These are phyloP conservation scores for Exophiala sideris DNA, from an alignment of 2,329 filamentous ascomycete species.

Conservation along the genomic window DNA sequence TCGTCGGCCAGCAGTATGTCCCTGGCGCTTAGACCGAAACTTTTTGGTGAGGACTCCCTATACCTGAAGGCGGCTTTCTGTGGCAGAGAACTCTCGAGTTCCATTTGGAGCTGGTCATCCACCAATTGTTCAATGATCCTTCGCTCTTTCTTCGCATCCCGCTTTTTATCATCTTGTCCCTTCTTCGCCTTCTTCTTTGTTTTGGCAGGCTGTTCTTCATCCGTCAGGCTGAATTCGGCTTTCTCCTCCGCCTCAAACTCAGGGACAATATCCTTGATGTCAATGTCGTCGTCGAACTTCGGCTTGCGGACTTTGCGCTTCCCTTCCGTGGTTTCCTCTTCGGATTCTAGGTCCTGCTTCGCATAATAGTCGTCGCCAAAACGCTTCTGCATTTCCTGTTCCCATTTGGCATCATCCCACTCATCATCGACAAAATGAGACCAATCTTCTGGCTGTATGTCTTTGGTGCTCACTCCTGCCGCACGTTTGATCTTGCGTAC, in stretches of 20 bases:
- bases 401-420: constrained; percentile 88
- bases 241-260: constrained; percentile 54
- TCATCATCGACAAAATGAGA: constrained; percentile 77
- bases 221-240: constrained; percentile 56
- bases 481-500: constrained; percentile 84
- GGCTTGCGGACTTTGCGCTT: constrained; percentile 63
- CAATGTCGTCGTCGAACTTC: constrained; percentile 94
- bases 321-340: constrained; percentile 63
- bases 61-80: constrained; percentile 71
- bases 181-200: constrained; percentile 49
- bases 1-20: constrained; percentile 93
- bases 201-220: constrained; percentile 49
- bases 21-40: constrained; percentile 81
- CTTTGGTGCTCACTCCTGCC: constrained; percentile 66
- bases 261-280: constrained; percentile 91
- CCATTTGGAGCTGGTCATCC: constrained; percentile 74
- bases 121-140: constrained; percentile 81
- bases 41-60: constrained; percentile 85
- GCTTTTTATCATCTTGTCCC: constrained; percentile 58
- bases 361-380: constrained; percentile 93
- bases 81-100: constrained; percentile 65
- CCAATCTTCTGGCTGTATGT: constrained; percentile 74
- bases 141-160: constrained; percentile 74
- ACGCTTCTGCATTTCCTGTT: constrained; percentile 78
- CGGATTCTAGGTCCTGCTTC: constrained; percentile 56